Evolutionary conservation across 106 monocot genomes (phyloP), one percentile per base, ranked within the genome.

Genomic region (Platanthera guangdongensis): DNA sequence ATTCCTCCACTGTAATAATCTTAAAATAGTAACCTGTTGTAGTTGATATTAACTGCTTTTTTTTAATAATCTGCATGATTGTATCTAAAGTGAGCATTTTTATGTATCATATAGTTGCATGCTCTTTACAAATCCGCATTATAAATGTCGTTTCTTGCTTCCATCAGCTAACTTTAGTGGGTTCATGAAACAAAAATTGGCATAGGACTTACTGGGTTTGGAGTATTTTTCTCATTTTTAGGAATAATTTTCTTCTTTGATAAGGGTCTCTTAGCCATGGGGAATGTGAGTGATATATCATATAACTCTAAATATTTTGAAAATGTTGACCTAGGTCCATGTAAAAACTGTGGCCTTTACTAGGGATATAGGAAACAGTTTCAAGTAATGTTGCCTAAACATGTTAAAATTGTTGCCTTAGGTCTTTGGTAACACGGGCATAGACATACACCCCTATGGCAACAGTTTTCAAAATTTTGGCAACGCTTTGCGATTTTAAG

Each of bases 201-300:
- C 18, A 83, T 95, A 25, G 95, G 92, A 13, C 75, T 95, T 81
- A 92, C 95, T 52, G 95, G 92, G 13, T 95, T 95, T 87, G 95
- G 95, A 74, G 74, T 92, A 70, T 77, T 95, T 52, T 95, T 95
- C 79, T 95, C 95, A 9, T 82, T 95, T 76, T 76, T 95, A 57
- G 95, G 95, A 62, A 79, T 95, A 39, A 83, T 95, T 57, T 90
- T 95, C 82, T 87, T 92, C 80, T 95, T 95, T 81, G 95, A 95
- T 64, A 95, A 92, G 72, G 92, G 90, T 2, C 83, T 95, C 54
- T 80, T 95, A 49, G 95, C 92, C 45, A 95, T 92, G 85, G 95
- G 92, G n/a, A 95, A 95, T 81, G 95, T 95, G 78, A 86, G 84
- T 52, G 4, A 19, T 39, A 10, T 39, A 30, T 39, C 8, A 28